Evolutionary conservation across 2,329 filamentous ascomycete genomes (phyloP).

Genomic region (Ascochyta fabae): DNA sequence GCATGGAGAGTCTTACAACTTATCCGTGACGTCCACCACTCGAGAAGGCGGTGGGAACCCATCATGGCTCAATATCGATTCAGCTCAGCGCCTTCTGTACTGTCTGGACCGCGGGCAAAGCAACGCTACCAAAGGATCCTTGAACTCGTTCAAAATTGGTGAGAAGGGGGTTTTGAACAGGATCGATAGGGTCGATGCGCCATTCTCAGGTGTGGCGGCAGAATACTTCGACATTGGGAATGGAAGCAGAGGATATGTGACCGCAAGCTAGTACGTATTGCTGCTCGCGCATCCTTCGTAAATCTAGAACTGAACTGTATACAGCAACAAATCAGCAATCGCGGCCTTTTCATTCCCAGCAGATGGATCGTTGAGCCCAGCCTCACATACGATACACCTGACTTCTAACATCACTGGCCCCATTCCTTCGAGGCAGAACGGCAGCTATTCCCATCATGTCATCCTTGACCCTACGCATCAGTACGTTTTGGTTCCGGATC

Average conservation of each 20-base stretch:
- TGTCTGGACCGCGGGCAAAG: slow-evolving; percentile 22
- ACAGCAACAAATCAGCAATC: slow-evolving; percentile 19
- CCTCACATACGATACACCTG: slow-evolving; percentile 14
- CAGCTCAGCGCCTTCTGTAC: slow-evolving; percentile 17
- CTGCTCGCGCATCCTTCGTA: background rate
- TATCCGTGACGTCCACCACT: slow-evolving; percentile 16
- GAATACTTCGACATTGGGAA: slow-evolving; percentile 7
- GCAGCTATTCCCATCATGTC: slow-evolving; percentile 57
- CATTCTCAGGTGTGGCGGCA: slow-evolving; percentile 21
- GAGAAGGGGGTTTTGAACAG: slow-evolving; percentile 4
- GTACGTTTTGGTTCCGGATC: slow-evolving; percentile 68
- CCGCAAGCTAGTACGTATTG: slow-evolving; percentile 16
- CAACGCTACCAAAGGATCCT: slow-evolving; percentile 14
- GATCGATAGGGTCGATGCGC: slow-evolving; percentile 19
- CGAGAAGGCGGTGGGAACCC: slow-evolving; percentile 17
- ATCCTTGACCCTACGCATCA: slow-evolving; percentile 66
- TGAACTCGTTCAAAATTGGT: slow-evolving; percentile 19
- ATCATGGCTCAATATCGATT: slow-evolving; percentile 21
- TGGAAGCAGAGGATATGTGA: slow-evolving; percentile 16
- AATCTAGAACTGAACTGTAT: background rate
- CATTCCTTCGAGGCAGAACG: slow-evolving; percentile 43
- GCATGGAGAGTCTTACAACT: slow-evolving; percentile 3
- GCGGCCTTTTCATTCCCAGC: slow-evolving; percentile 13
- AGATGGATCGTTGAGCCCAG: slow-evolving; percentile 7
- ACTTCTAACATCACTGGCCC: slow-evolving; percentile 10